Percentiles rank a stretch among this genome's conserved stretches.
phyloP scores from a whole-genome alignment of 768 basidiomycete species.

The Collybia sp. region DNA sequence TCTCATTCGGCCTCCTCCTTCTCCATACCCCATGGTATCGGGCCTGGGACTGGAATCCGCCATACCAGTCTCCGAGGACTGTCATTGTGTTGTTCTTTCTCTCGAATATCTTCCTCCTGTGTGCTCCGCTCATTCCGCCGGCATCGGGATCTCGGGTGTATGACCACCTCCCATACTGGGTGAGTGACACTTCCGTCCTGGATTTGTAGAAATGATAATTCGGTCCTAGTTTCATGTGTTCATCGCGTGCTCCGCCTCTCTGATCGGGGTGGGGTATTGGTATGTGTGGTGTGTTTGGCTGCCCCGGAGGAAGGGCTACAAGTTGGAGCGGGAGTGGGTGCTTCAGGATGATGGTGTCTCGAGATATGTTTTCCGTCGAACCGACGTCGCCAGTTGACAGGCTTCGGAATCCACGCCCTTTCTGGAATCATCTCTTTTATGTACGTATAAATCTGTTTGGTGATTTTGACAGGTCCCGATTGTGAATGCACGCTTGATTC shows the following conservation, averaged over 20 bases:
- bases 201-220: background rate
- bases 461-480: too few species aligned
- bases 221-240: constrained; percentile 40
- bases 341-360: constrained; percentile 55
- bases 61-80: constrained; percentile 50
- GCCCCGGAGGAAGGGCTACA: constrained; percentile 43
- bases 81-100: constrained; percentile 52
- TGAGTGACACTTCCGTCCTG: constrained; percentile 24
- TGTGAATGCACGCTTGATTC: too few species aligned
- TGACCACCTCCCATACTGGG: constrained; percentile 63
- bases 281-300: constrained; percentile 45
- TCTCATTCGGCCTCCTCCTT: constrained; percentile 60
- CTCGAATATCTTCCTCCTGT: constrained; percentile 61
- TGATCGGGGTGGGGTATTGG: constrained; percentile 55
- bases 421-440: too few species aligned
- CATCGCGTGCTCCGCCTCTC: constrained; percentile 40
- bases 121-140: constrained; percentile 63
- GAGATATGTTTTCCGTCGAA: constrained; percentile 44
- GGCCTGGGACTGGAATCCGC: constrained; percentile 55
- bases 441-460: too few species aligned
- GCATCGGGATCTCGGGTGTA: constrained; percentile 45
- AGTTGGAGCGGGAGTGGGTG: constrained; percentile 40
- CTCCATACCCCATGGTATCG: constrained; percentile 43
- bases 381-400: constrained; percentile 14
- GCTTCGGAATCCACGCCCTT: background rate